phyloP scores from a whole-genome alignment of 2,329 filamentous ascomycete species.

The Beauveria caledonica region DNA sequence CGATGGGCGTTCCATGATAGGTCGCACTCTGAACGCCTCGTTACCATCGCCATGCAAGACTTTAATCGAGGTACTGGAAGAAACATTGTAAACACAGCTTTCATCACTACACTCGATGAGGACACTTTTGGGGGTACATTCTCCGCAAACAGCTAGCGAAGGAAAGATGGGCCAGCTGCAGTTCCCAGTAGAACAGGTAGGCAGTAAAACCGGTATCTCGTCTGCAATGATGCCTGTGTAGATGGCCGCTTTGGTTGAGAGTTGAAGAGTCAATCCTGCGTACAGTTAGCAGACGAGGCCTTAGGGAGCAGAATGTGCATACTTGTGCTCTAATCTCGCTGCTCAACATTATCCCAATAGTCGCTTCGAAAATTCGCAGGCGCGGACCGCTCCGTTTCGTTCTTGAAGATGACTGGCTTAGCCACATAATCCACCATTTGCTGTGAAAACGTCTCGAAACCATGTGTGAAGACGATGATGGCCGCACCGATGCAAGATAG shows the following conservation, averaged over 20 bases:
- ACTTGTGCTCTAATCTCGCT: conserved; percentile 15
- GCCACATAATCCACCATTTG: conserved; percentile 29
- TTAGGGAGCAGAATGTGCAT: not conserved
- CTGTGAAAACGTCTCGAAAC: conserved; percentile 32
- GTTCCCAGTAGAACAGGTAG: conserved; percentile 24
- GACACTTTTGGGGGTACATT: conserved; percentile 18
- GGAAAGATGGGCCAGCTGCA: conserved; percentile 30
- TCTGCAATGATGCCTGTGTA: conserved; percentile 29
- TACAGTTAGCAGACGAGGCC: not conserved
- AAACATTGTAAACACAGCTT: conserved; percentile 23
- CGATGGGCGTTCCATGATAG: conserved; percentile 14
- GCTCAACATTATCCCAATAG: conserved; percentile 26
- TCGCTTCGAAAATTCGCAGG: conserved; percentile 26
- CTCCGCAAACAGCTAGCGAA: conserved; percentile 27
- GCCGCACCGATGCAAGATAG: conserved; percentile 30
- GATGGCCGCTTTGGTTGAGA: conserved; percentile 31
- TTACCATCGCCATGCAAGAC: conserved; percentile 15
- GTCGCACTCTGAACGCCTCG: conserved; percentile 23
- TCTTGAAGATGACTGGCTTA: conserved; percentile 16
- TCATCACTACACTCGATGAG: conserved; percentile 15
- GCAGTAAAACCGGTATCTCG: conserved; percentile 19
- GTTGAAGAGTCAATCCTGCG: conserved; percentile 17
- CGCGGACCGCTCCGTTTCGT: conserved; percentile 14
- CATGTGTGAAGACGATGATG: conserved; percentile 27
- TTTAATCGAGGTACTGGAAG: conserved; percentile 21